Conservation (phyloP, 179 eudicot genomes). For the Beta macrorhiza region DNA sequence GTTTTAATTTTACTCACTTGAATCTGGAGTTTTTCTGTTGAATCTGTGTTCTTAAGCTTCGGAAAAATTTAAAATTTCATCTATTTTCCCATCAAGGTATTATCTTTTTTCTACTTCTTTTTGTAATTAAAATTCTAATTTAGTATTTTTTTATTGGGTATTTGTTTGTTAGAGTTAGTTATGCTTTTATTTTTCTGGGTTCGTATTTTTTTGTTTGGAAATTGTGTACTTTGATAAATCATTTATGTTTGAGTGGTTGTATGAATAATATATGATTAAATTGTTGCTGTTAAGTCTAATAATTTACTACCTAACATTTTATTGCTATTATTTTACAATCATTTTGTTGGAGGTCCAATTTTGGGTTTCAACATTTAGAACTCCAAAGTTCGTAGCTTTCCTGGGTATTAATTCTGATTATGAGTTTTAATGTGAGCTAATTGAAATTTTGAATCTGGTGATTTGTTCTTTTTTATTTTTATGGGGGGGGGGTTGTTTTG, state of each 20-base stretch:
- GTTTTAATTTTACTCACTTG: neutral
- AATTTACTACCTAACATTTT: conserved; percentile 25
- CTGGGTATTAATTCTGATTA: neutral
- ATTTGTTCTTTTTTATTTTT: neutral
- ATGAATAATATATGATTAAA: conserved; percentile 24
- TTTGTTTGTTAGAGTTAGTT: conserved; percentile 3
- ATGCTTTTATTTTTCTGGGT: neutral
- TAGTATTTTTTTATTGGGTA: neutral
- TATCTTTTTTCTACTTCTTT: neutral
- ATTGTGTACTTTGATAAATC: neutral
- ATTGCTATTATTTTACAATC: conserved; percentile 1
- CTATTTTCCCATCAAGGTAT: conserved; percentile 27
- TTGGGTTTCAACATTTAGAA: conserved; percentile 23
- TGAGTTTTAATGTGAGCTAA: conserved; percentile 24
- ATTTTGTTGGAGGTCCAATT: conserved; percentile 17
- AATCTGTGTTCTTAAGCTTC: conserved; percentile 24
- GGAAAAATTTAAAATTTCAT: neutral
- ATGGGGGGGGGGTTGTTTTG: neutral
- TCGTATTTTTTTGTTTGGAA: conserved; percentile 10
- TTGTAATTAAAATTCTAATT: neutral
- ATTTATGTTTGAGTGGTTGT: neutral
- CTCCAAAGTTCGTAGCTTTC: conserved; percentile 21
- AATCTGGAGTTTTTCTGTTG: conserved; percentile 22
- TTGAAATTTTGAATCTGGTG: conserved; percentile 23
- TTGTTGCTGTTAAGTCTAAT: conserved; percentile 29